Evolutionary conservation across 2,329 filamentous ascomycete genomes (phyloP).

Genomic region (Aspergillus brunneoviolaceus): DNA sequence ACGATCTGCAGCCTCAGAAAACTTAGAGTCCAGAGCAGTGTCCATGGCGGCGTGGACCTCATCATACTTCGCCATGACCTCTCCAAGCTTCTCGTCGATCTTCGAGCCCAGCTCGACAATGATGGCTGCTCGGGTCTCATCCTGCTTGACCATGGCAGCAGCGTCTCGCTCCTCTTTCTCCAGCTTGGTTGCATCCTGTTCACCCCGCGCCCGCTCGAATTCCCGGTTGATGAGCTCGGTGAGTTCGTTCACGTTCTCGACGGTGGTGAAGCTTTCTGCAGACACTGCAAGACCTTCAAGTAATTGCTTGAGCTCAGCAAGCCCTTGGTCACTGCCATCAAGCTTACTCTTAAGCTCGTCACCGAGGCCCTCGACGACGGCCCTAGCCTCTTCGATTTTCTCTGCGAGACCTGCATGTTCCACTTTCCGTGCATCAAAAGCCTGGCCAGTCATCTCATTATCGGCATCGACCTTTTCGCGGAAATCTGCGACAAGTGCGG

Average conservation of each 20-base stretch:
- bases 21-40: conserved; percentile 68
- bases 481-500: conserved; percentile 69
- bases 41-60: conserved; percentile 75
- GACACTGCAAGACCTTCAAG: conserved; percentile 68
- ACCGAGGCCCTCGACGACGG: conserved; percentile 74
- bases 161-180: conserved; percentile 66
- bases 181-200: conserved; percentile 77
- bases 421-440: conserved; percentile 78
- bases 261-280: conserved; percentile 46
- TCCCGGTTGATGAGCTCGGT: conserved; percentile 76
- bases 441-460: conserved; percentile 71
- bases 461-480: conserved; percentile 63
- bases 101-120: conserved; percentile 56
- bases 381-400: conserved; percentile 75
- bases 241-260: conserved; percentile 68
- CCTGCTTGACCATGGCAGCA: conserved; percentile 58
- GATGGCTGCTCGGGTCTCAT: conserved; percentile 57
- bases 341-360: conserved; percentile 74
- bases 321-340: conserved; percentile 68
- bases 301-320: conserved; percentile 58
- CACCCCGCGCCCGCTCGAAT: conserved; percentile 80
- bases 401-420: conserved; percentile 78
- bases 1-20: conserved; percentile 70
- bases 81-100: conserved; percentile 75
- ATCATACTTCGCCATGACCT: conserved; percentile 83